These are phyloP conservation scores for Yamadazyma sp. DNA, from an alignment of 1,139 yeast genomes.

Conservation along the genomic window DNA sequence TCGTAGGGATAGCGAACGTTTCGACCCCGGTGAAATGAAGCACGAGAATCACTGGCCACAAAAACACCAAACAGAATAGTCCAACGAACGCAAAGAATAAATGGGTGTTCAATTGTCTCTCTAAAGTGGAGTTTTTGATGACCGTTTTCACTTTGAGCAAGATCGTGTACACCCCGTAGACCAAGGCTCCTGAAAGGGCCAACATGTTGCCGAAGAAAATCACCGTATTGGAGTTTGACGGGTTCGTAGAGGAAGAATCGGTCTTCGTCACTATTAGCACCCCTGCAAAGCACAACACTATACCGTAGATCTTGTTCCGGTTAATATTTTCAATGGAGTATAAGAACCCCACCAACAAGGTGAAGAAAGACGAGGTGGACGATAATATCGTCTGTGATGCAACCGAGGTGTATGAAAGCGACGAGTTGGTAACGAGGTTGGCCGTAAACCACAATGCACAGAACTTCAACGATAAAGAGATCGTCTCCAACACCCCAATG, in stretches of 20 bases:
- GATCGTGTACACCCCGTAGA: conserved; percentile 92
- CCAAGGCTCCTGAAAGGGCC: conserved; percentile 79
- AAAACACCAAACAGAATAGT: conserved; percentile 64
- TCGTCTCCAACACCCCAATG: conserved; percentile 47
- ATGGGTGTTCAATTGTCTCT: conserved; percentile 75
- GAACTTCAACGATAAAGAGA: conserved; percentile 72
- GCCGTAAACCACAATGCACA: conserved; percentile 88
- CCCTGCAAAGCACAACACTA: conserved; percentile 73
- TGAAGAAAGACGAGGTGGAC: conserved; percentile 90
- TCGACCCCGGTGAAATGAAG: conserved; percentile 68
- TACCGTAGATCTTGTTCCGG: conserved; percentile 62
- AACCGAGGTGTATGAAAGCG: conserved; percentile 83
- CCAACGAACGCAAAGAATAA: conserved; percentile 95
- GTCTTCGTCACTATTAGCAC: conserved; percentile 73
- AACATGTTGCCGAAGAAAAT: conserved; percentile 73
- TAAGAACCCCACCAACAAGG: conserved; percentile 76
- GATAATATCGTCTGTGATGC: conserved; percentile 91
- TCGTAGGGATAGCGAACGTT: conserved; percentile 66
- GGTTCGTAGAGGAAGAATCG: conserved; percentile 39
- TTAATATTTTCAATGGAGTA: conserved; percentile 72
- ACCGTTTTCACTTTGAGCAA: conserved; percentile 68
- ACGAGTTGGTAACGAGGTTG: conserved; percentile 83
- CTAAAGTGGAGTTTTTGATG: conserved; percentile 49
- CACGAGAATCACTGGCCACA: conserved; percentile 80
- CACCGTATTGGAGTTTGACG: conserved; percentile 28